phyloP scores from a whole-genome alignment of 2,329 filamentous ascomycete genomes.

The Fusarium algeriense region DNA sequence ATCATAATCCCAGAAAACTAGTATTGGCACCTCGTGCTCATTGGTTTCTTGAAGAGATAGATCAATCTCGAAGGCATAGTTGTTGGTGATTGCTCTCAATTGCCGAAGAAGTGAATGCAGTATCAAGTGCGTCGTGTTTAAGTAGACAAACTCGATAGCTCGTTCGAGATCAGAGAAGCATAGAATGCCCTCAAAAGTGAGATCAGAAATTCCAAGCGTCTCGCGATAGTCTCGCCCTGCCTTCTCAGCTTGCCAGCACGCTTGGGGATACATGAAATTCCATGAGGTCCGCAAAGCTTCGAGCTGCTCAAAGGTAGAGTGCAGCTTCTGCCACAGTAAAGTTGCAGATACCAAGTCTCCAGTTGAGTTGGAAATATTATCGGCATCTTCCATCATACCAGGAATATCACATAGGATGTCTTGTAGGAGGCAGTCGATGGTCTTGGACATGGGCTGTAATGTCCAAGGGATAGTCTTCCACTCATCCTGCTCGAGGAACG shows the following conservation, averaged over 20 bases:
- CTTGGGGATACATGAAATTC: neutral
- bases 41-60: neutral
- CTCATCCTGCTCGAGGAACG: neutral
- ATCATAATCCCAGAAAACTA: neutral
- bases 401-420: neutral
- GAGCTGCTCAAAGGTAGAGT: neutral
- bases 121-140: neutral
- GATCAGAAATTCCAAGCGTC: no score
- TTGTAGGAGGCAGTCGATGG: neutral
- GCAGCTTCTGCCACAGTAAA: neutral
- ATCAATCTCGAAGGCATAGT: neutral
- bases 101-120: neutral
- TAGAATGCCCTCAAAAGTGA: neutral
- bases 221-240: neutral
- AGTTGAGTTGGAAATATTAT: accelerated
- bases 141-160: neutral
- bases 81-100: neutral
- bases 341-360: accelerated
- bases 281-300: neutral
- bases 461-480: constrained; percentile 4
- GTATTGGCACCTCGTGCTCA: neutral
- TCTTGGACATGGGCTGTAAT: neutral
- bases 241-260: neutral
- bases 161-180: neutral
- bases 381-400: neutral